Conservation (phyloP, 2,329 filamentous ascomycete species). For the Hypoxylon sp. region DNA sequence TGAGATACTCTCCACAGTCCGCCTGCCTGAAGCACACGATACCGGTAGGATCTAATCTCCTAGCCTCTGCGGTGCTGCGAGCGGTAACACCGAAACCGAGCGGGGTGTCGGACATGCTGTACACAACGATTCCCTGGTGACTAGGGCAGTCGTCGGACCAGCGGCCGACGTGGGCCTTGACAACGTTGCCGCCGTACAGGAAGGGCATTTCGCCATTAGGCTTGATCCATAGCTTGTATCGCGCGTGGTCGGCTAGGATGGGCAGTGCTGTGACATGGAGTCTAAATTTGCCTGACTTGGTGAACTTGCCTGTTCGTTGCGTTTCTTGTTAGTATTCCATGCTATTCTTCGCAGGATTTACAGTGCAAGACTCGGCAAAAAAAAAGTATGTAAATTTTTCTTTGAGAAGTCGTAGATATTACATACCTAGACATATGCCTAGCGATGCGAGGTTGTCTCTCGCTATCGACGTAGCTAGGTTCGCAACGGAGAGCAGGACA, state of each 20-base stretch:
- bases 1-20: conserved; percentile 93
- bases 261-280: conserved; percentile 91
- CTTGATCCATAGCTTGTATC: conserved; percentile 98
- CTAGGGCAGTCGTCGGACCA: conserved; percentile 81
- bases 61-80: conserved; percentile 85
- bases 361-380: neutral
- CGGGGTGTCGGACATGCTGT: conserved; percentile 94
- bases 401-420: neutral
- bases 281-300: conserved; percentile 95
- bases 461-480: conserved; percentile 88
- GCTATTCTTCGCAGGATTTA: too few relatives aligned
- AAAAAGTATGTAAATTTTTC: neutral
- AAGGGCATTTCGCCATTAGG: conserved; percentile 98
- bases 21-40: conserved; percentile 92
- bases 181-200: conserved; percentile 86
- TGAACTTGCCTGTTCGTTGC: conserved; percentile 81
- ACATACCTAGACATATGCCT: conserved; percentile 83
- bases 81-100: conserved; percentile 91
- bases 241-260: conserved; percentile 88
- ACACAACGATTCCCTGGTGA: conserved; percentile 91
- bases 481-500: conserved; percentile 88
- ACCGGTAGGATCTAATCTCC: conserved; percentile 89
- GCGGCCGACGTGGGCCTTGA: conserved; percentile 73
- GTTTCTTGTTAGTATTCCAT: conserved; percentile 18
- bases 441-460: conserved; percentile 86